phyloP scores from a whole-genome alignment of 805 yeast species.

The Ogataea wickerhamii region DNA sequence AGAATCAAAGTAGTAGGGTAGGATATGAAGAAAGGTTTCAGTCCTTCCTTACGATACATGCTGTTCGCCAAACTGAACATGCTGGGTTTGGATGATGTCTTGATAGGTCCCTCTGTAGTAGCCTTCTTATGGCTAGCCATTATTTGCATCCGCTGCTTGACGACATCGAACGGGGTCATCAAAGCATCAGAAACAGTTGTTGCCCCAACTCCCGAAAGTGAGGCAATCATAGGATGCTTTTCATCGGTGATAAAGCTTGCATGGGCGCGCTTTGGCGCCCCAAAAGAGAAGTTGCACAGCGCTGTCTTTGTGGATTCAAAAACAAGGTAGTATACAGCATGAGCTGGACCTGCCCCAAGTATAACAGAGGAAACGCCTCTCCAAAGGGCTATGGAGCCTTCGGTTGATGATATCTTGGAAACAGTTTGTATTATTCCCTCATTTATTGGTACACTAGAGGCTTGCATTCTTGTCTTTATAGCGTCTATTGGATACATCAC shows the following conservation, averaged over 20 bases:
- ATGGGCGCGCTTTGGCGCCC: constrained; percentile 18
- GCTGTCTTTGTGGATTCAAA: constrained; percentile 76
- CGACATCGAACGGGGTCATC: constrained; percentile 96
- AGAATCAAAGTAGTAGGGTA: constrained; percentile 92
- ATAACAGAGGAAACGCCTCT: constrained; percentile 90
- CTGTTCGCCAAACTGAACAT: constrained; percentile 31
- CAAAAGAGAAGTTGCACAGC: constrained; percentile 36
- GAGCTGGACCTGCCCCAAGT: constrained; percentile 99
- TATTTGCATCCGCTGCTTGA: constrained; percentile 92
- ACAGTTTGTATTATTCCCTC: constrained; percentile 62
- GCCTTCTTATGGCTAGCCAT: constrained; percentile 13
- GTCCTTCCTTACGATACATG: constrained; percentile 60
- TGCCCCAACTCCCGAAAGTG: constrained; percentile 86
- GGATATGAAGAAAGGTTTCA: constrained; percentile 81
- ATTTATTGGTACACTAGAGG: constrained; percentile 30
- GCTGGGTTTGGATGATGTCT: constrained; percentile 12
- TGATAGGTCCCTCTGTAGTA: constrained; percentile 2
- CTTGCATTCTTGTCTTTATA: constrained; percentile 94
- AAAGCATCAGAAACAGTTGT: constrained; percentile 91
- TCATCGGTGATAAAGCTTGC: constrained; percentile 51
- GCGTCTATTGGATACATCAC: constrained; percentile 97
- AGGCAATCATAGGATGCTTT: constrained; percentile 78
- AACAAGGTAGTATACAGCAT: constrained; percentile 93
- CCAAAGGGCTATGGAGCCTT: constrained; percentile 88
- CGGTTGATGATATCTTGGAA: constrained; percentile 73